Evolutionary conservation across 2,329 filamentous ascomycete genomes (phyloP).

Genomic region (Aspergillus sp.): DNA sequence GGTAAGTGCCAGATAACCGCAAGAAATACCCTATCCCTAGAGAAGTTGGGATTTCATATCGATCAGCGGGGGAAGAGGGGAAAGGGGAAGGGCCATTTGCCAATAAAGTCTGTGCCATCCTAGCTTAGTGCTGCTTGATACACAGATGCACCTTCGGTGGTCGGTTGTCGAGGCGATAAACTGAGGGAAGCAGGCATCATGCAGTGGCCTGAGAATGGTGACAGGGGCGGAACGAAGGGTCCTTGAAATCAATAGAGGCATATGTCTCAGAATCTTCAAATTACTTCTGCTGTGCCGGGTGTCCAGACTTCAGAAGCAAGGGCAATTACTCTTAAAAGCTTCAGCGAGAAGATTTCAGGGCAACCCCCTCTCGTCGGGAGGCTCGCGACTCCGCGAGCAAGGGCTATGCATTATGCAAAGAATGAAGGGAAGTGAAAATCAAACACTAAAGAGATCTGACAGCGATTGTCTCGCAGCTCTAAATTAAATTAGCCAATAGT

Average conservation of each 20-base stretch:
- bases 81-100: not conserved
- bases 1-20: not conserved
- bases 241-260: not conserved
- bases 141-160: not conserved
- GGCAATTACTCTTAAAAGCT: not conserved
- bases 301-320: not conserved
- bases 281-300: not conserved
- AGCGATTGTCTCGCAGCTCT: not conserved
- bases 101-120: conserved; percentile 10
- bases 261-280: not conserved
- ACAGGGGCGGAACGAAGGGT: not conserved
- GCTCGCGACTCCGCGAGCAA: not conserved
- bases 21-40: conserved; percentile 2
- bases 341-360: not conserved
- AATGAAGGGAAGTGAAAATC: conserved; percentile 7
- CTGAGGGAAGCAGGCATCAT: not conserved
- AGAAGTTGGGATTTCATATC: not conserved
- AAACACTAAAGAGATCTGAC: conserved; percentile 1
- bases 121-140: conserved; percentile 2
- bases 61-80: conserved; percentile 1
- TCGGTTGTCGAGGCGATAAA: conserved; percentile 8
- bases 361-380: not conserved
- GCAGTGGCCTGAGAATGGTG: not conserved
- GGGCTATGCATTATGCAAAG: conserved; percentile 3
- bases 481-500: not conserved